Conservation (phyloP, 441 rosid species). For the Croton laevigatus region DNA sequence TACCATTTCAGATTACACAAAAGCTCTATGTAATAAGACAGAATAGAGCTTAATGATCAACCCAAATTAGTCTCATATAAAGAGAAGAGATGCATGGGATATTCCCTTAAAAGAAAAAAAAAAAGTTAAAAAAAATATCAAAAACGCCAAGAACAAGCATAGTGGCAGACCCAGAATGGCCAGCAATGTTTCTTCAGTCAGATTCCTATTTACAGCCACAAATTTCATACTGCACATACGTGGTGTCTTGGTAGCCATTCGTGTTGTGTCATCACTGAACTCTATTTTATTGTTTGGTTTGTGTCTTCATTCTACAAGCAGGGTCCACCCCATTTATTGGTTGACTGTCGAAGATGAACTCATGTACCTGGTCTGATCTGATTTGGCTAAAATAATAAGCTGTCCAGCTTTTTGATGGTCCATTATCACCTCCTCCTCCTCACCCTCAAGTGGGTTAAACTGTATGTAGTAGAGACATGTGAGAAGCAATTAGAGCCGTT, state of each 20-base stretch:
- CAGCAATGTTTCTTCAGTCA: background rate
- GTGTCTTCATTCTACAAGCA: background rate
- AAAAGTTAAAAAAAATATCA: background rate
- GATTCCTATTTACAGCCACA: slow-evolving; percentile 44
- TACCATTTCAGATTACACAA: background rate
- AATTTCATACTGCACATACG: slow-evolving; percentile 23
- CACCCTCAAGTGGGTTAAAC: background rate
- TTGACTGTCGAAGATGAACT: background rate
- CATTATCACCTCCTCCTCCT: background rate
- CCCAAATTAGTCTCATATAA: too few relatives aligned
- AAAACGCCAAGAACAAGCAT: background rate
- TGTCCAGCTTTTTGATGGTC: background rate
- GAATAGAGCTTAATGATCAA: too few relatives aligned
- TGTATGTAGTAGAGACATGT: too few relatives aligned
- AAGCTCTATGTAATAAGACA: background rate
- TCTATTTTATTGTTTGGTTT: background rate
- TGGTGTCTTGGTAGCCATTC: slow-evolving; percentile 22
- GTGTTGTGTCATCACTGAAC: slow-evolving; percentile 2
- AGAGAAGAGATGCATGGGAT: too few relatives aligned
- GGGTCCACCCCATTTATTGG: background rate
- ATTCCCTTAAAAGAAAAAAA: background rate
- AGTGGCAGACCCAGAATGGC: background rate
- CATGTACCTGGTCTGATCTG: background rate
- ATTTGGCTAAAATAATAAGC: background rate
- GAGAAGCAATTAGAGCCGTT: slow-evolving; percentile 30